Conservation (phyloP, 2,329 filamentous ascomycete species). For the Microsporum audouinii region DNA sequence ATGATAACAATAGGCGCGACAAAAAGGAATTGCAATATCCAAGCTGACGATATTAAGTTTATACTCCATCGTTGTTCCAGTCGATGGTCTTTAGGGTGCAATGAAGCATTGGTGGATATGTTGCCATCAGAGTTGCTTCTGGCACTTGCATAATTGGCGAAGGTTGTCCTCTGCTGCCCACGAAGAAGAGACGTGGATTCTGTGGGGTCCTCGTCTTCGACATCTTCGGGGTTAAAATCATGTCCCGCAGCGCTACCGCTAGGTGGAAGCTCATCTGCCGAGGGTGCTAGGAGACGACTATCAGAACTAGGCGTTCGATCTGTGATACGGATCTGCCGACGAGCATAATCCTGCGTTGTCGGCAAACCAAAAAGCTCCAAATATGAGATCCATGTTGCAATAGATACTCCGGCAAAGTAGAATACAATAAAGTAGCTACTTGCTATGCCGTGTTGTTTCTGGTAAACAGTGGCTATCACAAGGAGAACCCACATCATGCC, state of each 20-base stretch:
- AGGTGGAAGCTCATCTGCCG: conserved; percentile 28
- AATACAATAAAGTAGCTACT: conserved; percentile 74
- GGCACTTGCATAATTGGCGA: conserved; percentile 41
- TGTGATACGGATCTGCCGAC: conserved; percentile 39
- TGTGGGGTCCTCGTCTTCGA: conserved; percentile 34
- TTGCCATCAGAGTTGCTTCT: conserved; percentile 21
- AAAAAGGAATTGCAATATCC: conserved; percentile 75
- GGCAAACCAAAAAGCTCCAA: conserved; percentile 69
- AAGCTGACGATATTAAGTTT: conserved; percentile 68
- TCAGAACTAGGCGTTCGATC: conserved; percentile 18
- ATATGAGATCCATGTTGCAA: conserved; percentile 63
- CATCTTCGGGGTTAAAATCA: conserved; percentile 21
- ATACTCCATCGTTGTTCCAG: conserved; percentile 80
- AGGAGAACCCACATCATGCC: conserved; percentile 60
- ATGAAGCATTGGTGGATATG: conserved; percentile 18
- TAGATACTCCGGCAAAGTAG: conserved; percentile 62
- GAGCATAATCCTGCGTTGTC: conserved; percentile 57
- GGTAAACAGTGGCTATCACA: conserved; percentile 61
- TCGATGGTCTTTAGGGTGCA: conserved; percentile 42
- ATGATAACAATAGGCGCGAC: conserved; percentile 68
- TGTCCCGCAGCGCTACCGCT: conserved; percentile 10
- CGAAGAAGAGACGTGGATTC: conserved; percentile 49
- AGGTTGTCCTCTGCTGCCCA: conserved; percentile 41
- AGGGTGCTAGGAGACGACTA: conserved; percentile 34
- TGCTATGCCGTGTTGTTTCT: conserved; percentile 59